Evolutionary conservation across 2,329 filamentous ascomycete species (phyloP).

Genomic region (Colletotrichum horii): DNA sequence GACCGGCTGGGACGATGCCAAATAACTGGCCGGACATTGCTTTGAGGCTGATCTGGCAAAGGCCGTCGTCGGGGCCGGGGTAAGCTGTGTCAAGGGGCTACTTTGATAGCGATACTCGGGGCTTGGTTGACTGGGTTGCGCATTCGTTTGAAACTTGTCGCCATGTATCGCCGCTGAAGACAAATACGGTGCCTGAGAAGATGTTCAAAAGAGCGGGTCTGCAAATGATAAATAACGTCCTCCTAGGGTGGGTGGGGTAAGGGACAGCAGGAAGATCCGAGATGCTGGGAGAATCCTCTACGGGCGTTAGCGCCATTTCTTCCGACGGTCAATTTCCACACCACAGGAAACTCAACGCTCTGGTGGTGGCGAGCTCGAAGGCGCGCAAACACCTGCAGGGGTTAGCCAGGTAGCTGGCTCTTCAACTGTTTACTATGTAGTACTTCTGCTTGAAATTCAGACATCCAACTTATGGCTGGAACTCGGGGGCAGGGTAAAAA

Average conservation of each 20-base stretch:
- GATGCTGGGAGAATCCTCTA: conserved; percentile 8
- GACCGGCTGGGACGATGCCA: conserved; percentile 66
- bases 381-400: not conserved
- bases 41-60: not conserved
- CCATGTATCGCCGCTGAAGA: not conserved
- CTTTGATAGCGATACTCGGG: not conserved
- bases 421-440: not conserved
- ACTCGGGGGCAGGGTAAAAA: not conserved
- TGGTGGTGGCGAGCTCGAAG: not conserved
- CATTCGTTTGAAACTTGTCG: not conserved
- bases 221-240: not conserved
- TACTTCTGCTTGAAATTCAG: not conserved
- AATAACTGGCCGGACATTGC: conserved; percentile 55
- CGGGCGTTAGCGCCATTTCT: not conserved
- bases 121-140: not conserved
- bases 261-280: conserved; percentile 5
- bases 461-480: not conserved
- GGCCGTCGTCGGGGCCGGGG: not conserved
- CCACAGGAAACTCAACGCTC: not conserved
- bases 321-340: not conserved
- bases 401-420: not conserved
- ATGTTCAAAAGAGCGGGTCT: not conserved
- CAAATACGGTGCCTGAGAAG: not conserved
- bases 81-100: not conserved
- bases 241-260: not conserved